Evolutionary conservation across 2,329 filamentous ascomycete genomes (phyloP).

Genomic region (Aureobasidium sp.): DNA sequence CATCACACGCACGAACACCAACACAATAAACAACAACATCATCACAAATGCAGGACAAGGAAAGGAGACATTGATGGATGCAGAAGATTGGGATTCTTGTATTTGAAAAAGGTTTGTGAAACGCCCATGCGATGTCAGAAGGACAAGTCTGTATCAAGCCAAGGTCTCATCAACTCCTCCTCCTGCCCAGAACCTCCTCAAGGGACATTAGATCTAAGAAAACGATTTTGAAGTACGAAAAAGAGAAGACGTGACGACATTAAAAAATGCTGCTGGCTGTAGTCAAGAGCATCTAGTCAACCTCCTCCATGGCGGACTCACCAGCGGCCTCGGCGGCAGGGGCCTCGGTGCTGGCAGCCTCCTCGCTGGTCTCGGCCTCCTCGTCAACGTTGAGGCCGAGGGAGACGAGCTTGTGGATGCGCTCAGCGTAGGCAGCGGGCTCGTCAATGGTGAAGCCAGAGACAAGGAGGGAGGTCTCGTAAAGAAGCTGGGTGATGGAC

Average conservation of each 20-base stretch:
- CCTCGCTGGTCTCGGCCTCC: constrained; percentile 64
- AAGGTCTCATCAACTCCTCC: constrained; percentile 7
- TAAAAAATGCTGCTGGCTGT: constrained; percentile 3
- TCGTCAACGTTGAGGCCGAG: constrained; percentile 97
- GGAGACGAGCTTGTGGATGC: constrained; percentile 99
- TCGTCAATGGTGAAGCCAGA: constrained; percentile 99
- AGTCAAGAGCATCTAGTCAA: constrained; percentile 62
- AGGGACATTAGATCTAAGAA: constrained; percentile 10
- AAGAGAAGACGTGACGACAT: constrained; percentile 17
- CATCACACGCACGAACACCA: not conserved
- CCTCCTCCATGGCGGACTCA: constrained; percentile 99
- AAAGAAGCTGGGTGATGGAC: constrained; percentile 96
- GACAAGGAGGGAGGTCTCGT: constrained; percentile 96
- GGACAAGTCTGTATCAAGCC: constrained; percentile 4
- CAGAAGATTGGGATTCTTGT: not conserved
- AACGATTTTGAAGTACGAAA: constrained; percentile 5
- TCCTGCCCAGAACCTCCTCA: not conserved
- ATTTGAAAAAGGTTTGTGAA: constrained; percentile 6
- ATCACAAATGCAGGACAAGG: not conserved
- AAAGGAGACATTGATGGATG: not conserved
- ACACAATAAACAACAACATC: too few species aligned
- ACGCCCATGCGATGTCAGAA: constrained; percentile 11
- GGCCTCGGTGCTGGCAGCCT: constrained; percentile 52
- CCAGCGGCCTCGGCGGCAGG: constrained; percentile 59
- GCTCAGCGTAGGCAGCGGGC: constrained; percentile 94